Evolutionary conservation across 2,329 filamentous ascomycete genomes (phyloP).

Genomic region (Ilyonectria sp.): DNA sequence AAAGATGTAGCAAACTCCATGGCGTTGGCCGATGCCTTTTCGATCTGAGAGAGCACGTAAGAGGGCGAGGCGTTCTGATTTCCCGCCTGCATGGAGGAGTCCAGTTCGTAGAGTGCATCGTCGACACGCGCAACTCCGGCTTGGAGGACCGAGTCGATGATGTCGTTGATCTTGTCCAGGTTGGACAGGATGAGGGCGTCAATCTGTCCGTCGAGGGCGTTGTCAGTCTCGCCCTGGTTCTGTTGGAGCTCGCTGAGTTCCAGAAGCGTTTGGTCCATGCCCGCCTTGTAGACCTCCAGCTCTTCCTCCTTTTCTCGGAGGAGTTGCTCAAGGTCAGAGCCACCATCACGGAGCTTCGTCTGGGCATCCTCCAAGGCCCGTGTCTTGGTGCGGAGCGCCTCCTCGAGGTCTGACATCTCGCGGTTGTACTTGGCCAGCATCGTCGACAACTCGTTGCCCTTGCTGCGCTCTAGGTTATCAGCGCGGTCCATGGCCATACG

Average conservation of each 20-base stretch:
- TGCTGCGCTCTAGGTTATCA: slow-evolving; percentile 92
- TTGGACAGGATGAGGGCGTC: slow-evolving; percentile 90
- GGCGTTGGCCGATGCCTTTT: slow-evolving; percentile 93
- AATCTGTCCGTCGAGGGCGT: slow-evolving; percentile 89
- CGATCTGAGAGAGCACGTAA: slow-evolving; percentile 95
- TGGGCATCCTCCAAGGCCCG: slow-evolving; percentile 88
- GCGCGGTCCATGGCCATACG: slow-evolving; percentile 92
- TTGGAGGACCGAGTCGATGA: slow-evolving; percentile 96
- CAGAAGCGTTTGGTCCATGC: slow-evolving; percentile 95
- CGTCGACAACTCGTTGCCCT: slow-evolving; percentile 94
- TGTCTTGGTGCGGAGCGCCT: slow-evolving; percentile 90
- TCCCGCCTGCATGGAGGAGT: slow-evolving; percentile 97
- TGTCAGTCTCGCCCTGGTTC: slow-evolving; percentile 81
- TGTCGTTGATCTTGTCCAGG: slow-evolving; percentile 94
- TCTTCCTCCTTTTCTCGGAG: slow-evolving; percentile 97
- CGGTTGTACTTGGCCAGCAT: slow-evolving; percentile 97
- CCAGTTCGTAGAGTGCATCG: slow-evolving; percentile 95
- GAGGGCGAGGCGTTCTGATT: slow-evolving; percentile 97
- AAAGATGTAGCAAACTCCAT: slow-evolving; percentile 99
- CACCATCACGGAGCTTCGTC: slow-evolving; percentile 82
- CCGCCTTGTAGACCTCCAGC: slow-evolving; percentile 97
- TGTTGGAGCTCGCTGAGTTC: slow-evolving; percentile 91
- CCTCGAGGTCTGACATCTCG: slow-evolving; percentile 96
- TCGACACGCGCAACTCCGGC: slow-evolving; percentile 94
- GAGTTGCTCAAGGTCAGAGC: slow-evolving; percentile 86